Evolutionary conservation across 176 grass and related monocot species (phyloP).

Genomic region (Dendrocalamus sinicus): DNA sequence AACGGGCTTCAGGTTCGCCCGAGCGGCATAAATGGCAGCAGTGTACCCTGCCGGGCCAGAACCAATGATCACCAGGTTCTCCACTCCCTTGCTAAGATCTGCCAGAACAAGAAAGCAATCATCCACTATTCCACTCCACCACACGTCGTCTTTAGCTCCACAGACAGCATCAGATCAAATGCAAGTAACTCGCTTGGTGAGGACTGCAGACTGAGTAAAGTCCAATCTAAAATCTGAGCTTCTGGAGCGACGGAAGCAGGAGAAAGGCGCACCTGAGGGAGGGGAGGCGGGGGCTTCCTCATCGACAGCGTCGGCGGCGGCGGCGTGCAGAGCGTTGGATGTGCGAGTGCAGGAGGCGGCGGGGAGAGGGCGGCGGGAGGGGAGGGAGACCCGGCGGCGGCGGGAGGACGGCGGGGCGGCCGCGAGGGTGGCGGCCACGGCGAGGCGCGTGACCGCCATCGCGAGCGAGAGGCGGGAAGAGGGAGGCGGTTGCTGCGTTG

Average conservation of each 20-base stretch:
- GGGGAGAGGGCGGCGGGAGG: slow-evolving; percentile 30
- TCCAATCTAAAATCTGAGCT: not conserved
- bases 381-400: slow-evolving; percentile 18
- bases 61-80: slow-evolving; percentile 97
- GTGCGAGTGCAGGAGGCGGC: not conserved
- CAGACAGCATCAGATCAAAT: slow-evolving; percentile 26
- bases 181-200: not conserved
- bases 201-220: not conserved
- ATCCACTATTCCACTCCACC: not conserved
- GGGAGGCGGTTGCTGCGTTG: slow-evolving; percentile 13
- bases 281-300: slow-evolving; percentile 41
- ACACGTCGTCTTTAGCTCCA: not conserved
- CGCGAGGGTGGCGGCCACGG: slow-evolving; percentile 54
- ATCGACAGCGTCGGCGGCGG: slow-evolving; percentile 38
- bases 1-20: slow-evolving; percentile 92
- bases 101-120: slow-evolving; percentile 12
- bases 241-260: not conserved
- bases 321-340: slow-evolving; percentile 33
- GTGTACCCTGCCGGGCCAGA: slow-evolving; percentile 97
- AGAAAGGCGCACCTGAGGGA: slow-evolving; percentile 36
- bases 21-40: slow-evolving; percentile 86
- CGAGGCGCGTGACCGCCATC: slow-evolving; percentile 65
- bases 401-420: slow-evolving; percentile 45
- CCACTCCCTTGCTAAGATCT: slow-evolving; percentile 63
- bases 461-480: slow-evolving; percentile 6